phyloP scores from a whole-genome alignment of 2,329 filamentous ascomycete species.

The Dryadomyces sulphureus region DNA sequence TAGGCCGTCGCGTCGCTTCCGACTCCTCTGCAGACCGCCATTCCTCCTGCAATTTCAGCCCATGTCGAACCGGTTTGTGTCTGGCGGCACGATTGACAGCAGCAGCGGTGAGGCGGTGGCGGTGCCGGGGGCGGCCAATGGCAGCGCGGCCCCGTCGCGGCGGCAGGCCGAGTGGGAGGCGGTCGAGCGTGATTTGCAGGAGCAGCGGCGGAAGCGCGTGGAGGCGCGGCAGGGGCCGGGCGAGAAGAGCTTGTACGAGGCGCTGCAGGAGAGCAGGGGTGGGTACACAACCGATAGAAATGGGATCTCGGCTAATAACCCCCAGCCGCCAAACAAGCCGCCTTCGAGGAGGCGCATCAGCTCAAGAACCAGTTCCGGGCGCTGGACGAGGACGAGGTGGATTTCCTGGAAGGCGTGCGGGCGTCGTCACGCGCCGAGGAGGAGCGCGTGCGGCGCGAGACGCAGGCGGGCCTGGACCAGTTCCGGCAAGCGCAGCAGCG shows the following conservation, averaged over 20 bases:
- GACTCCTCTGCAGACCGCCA: not conserved
- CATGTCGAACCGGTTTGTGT: slow-evolving; percentile 43
- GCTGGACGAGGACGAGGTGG: slow-evolving; percentile 65
- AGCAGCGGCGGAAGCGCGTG: slow-evolving; percentile 38
- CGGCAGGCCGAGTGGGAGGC: slow-evolving; percentile 41
- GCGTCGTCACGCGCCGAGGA: slow-evolving; percentile 36
- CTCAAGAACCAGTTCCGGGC: slow-evolving; percentile 65
- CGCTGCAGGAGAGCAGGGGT: slow-evolving; percentile 74
- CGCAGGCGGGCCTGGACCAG: slow-evolving; percentile 37
- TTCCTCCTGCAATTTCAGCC: slow-evolving; percentile 14
- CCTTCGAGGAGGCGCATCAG: slow-evolving; percentile 59
- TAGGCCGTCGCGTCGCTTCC: too few relatives aligned
- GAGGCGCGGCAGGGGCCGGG: slow-evolving; percentile 27
- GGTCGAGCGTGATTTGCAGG: slow-evolving; percentile 50
- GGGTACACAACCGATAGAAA: not conserved
- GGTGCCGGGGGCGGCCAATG: not conserved
- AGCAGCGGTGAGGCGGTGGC: slow-evolving; percentile 15
- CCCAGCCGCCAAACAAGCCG: slow-evolving; percentile 63
- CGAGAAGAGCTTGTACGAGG: slow-evolving; percentile 55
- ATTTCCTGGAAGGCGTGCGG: slow-evolving; percentile 51
- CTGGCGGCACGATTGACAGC: slow-evolving; percentile 34
- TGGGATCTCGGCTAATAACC: not conserved
- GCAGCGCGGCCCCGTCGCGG: not conserved
- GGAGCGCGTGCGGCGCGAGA: slow-evolving; percentile 37
- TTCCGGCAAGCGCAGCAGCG: slow-evolving; percentile 38